Evolutionary conservation across 768 basidiomycete genomes (phyloP).

Genomic region (Tricholoma flavovirens): DNA sequence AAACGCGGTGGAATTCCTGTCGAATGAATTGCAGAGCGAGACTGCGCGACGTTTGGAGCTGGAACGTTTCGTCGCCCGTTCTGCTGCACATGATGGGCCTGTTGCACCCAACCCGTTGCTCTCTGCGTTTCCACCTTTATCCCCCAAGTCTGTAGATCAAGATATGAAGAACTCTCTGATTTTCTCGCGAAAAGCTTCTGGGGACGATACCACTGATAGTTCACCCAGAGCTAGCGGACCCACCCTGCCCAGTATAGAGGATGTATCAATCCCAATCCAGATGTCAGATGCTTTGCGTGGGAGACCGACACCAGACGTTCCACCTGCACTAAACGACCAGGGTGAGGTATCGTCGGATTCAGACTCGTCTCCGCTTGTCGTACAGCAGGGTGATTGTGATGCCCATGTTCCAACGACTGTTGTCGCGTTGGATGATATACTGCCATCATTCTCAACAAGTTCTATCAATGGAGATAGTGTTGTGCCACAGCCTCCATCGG

Average conservation of each 20-base stretch:
- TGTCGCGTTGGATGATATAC: not conserved
- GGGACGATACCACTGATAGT: not conserved
- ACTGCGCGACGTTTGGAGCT: conserved; percentile 42
- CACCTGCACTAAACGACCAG: not conserved
- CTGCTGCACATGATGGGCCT: not conserved
- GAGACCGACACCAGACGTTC: not conserved
- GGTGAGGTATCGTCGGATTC: not conserved
- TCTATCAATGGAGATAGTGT: not conserved
- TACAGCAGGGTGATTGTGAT: not conserved
- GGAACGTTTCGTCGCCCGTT: conserved; percentile 26
- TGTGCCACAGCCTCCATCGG: not conserved
- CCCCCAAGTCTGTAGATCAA: not conserved
- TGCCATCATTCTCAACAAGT: not conserved
- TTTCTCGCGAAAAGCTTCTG: not conserved
- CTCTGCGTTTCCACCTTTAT: not conserved
- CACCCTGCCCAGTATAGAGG: too few relatives aligned
- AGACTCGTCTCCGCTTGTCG: not conserved
- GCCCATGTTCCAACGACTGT: not conserved
- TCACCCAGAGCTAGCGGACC: not conserved
- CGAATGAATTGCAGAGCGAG: conserved; percentile 54
- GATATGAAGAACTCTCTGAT: not conserved
- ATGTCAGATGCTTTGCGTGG: not conserved
- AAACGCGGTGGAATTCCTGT: conserved; percentile 44
- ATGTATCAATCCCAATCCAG: not conserved
- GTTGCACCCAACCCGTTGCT: not conserved